These are phyloP conservation scores for Pichia kluyveri DNA, from an alignment of 805 yeast genomes.

Conservation along the genomic window DNA sequence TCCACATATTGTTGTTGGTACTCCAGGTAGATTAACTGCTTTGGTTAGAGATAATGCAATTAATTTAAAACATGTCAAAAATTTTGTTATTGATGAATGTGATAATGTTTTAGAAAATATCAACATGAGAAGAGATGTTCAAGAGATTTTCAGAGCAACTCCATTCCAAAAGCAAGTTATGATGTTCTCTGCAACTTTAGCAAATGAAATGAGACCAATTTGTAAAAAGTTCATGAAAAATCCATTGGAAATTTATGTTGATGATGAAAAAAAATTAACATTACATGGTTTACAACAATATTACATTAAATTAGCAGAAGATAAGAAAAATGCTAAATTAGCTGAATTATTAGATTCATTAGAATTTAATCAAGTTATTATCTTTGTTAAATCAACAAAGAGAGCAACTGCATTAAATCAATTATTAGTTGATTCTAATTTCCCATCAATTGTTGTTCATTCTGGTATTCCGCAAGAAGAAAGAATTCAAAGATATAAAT, in stretches of 20 bases:
- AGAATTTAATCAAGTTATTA: constrained; percentile 97
- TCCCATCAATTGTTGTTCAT: constrained; percentile 96
- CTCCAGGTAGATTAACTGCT: constrained; percentile 97
- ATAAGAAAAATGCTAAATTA: constrained; percentile 86
- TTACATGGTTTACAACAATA: constrained; percentile 97
- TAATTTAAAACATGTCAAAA: constrained; percentile 81
- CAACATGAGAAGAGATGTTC: constrained; percentile 97
- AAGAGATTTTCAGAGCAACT: constrained; percentile 93
- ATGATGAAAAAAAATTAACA: constrained; percentile 94
- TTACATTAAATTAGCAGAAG: constrained; percentile 81
- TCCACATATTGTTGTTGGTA: constrained; percentile 95
- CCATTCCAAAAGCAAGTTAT: constrained; percentile 98
- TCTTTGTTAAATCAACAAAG: constrained; percentile 83
- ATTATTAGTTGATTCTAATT: constrained; percentile 81
- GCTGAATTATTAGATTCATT: constrained; percentile 87
- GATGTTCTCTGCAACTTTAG: constrained; percentile 97
- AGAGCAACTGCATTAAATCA: constrained; percentile 91
- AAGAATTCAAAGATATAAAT: constrained; percentile 93
- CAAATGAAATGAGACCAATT: constrained; percentile 89
- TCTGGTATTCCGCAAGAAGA: constrained; percentile 94
- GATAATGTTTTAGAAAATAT: constrained; percentile 83
- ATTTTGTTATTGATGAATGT: constrained; percentile 96
- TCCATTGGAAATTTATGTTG: constrained; percentile 94
- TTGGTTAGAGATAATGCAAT: constrained; percentile 85
- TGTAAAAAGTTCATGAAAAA: constrained; percentile 98